These are phyloP conservation scores for Sinapis alba DNA, from an alignment of 441 rosid species.

Conservation along the genomic window DNA sequence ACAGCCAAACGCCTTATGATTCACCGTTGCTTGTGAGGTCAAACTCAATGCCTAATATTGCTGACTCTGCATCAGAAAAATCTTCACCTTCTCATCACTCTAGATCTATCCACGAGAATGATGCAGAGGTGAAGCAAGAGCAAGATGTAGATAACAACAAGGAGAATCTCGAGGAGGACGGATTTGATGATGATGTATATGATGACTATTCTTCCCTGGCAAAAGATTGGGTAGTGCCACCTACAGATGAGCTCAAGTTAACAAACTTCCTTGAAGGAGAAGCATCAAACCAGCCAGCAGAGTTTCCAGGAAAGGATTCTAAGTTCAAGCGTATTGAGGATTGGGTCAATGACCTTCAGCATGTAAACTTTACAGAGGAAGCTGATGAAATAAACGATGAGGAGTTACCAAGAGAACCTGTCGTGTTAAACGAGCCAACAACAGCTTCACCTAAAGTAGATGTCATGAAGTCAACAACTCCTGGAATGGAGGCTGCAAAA, in stretches of 20 bases:
- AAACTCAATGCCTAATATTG: constrained; percentile 58
- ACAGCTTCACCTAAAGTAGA: constrained; percentile 47
- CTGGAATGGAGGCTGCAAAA: constrained; percentile 77
- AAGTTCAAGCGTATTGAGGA: constrained; percentile 78
- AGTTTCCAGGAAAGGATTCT: constrained; percentile 58
- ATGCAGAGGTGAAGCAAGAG: constrained; percentile 40
- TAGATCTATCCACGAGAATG: constrained; percentile 42
- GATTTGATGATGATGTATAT: constrained; percentile 47
- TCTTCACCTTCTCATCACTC: constrained; percentile 39
- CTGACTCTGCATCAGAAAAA: constrained; percentile 43
- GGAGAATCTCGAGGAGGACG: no score
- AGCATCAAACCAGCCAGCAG: constrained; percentile 49
- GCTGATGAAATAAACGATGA: constrained; percentile 45
- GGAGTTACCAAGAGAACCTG: constrained; percentile 39
- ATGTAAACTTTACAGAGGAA: constrained; percentile 49
- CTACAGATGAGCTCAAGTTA: constrained; percentile 49
- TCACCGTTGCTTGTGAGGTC: constrained; percentile 53
- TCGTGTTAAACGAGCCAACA: constrained; percentile 37
- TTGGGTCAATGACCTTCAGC: constrained; percentile 84
- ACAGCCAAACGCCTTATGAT: constrained; percentile 42
- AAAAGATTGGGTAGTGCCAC: constrained; percentile 75
- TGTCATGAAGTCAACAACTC: constrained; percentile 48
- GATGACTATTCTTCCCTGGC: constrained; percentile 57
- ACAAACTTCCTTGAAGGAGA: constrained; percentile 48
- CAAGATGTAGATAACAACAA: no score